A percentile compares a stretch with the other conserved stretches of the same genome.
Conservation (phyloP, 495 filamentous ascomycete species). For the Talaromyces trachyspermus region DNA sequence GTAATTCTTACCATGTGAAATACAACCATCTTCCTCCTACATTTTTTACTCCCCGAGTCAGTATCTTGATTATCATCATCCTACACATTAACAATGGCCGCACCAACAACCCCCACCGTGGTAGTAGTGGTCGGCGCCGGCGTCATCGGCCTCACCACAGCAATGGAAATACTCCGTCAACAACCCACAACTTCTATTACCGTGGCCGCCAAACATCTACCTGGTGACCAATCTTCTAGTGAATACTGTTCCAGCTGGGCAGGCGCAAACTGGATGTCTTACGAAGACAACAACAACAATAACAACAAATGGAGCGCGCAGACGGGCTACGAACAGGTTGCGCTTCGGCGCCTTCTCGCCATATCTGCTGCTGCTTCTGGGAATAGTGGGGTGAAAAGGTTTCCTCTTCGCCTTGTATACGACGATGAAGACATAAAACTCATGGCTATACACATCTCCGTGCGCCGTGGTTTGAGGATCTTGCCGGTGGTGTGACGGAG, state of each 20-base stretch:
- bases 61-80: not conserved
- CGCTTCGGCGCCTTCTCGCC: not conserved
- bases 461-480: not conserved
- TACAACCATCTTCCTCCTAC: not conserved
- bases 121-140: constrained; percentile 47
- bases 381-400: constrained; percentile 1
- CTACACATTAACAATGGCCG: not conserved
- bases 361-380: not conserved
- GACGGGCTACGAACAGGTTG: not conserved
- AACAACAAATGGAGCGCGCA: not conserved
- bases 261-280: constrained; percentile 73
- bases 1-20: not conserved
- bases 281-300: not conserved
- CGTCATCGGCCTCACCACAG: constrained; percentile 86
- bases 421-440: not conserved
- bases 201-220: constrained; percentile 91
- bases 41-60: not conserved
- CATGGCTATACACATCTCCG: not conserved
- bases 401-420: not conserved
- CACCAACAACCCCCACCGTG: no score
- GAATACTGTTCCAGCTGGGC: constrained; percentile 96
- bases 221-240: constrained; percentile 92
- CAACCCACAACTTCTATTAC: constrained; percentile 51
- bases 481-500: not conserved
- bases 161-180: constrained; percentile 59